A percentile compares a stretch with the other conserved stretches of the same genome.
Conservation (phyloP, 73 alveolate species). For the Paramecium primaurelia region DNA sequence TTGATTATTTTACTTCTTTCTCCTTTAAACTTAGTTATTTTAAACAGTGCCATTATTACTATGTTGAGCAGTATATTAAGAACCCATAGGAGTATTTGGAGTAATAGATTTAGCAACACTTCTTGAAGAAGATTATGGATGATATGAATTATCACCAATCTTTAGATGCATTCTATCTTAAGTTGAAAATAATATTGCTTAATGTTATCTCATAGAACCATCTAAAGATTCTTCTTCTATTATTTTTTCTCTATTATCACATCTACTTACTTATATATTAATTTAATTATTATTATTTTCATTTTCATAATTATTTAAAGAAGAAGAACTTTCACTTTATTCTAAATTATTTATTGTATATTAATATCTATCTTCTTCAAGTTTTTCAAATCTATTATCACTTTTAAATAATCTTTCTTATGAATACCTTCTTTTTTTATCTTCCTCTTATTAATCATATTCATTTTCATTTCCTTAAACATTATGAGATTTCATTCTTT, state of each 20-base stretch:
- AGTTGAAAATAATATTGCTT: neutral
- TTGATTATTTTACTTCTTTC: neutral
- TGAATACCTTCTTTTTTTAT: neutral
- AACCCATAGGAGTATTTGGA: neutral
- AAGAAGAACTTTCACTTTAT: neutral
- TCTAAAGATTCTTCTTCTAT: conserved; percentile 3
- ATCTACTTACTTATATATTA: neutral
- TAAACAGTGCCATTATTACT: neutral
- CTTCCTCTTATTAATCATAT: neutral
- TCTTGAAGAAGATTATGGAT: neutral
- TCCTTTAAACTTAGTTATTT: neutral
- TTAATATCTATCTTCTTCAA: neutral
- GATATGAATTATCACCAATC: neutral
- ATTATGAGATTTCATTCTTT: conserved; percentile 5
- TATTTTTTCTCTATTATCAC: neutral
- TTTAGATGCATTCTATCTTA: neutral
- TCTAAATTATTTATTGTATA: neutral
- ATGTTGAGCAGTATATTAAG: neutral
- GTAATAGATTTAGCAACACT: neutral
- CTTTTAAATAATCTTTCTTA: neutral
- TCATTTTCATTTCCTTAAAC: conserved; percentile 2
- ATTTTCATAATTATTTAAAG: neutral
- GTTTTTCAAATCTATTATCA: neutral
- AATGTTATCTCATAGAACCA: neutral
- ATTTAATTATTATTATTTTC: neutral